These are phyloP conservation scores for Colletotrichum cereale DNA, from an alignment of 2,329 filamentous ascomycete genomes.

Conservation along the genomic window DNA sequence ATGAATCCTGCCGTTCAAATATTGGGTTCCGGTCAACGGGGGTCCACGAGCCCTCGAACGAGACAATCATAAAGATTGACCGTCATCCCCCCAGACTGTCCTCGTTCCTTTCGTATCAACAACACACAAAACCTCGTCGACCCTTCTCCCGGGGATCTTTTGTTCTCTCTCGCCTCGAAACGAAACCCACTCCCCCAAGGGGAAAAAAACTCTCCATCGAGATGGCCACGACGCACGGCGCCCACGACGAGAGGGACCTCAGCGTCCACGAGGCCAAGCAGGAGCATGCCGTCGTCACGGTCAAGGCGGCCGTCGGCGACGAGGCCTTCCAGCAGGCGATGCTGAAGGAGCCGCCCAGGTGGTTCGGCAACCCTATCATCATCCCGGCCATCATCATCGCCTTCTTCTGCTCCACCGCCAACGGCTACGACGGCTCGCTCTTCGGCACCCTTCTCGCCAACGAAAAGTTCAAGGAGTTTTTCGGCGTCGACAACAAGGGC, in stretches of 20 bases:
- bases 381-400: conserved; percentile 45
- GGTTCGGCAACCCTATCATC: conserved; percentile 40
- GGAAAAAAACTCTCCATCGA: background rate
- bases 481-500: conserved; percentile 61
- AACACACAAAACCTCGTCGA: background rate
- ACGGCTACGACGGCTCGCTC: conserved; percentile 63
- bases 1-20: too few species aligned
- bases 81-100: background rate
- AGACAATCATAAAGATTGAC: background rate
- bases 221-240: conserved; percentile 11
- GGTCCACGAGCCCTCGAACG: background rate
- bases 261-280: background rate
- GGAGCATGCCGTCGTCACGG: conserved; percentile 20
- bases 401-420: conserved; percentile 48
- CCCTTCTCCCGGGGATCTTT: too few species aligned
- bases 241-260: conserved; percentile 15
- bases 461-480: conserved; percentile 62
- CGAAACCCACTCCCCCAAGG: background rate
- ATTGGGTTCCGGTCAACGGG: too few species aligned
- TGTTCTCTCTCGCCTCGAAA: background rate
- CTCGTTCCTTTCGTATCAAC: background rate
- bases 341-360: conserved; percentile 47
- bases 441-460: conserved; percentile 66
- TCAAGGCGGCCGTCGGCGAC: conserved; percentile 16
- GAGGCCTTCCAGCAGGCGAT: conserved; percentile 45